phyloP scores from a whole-genome alignment of 768 basidiomycete species.

The Rhizopogon roseolus region DNA sequence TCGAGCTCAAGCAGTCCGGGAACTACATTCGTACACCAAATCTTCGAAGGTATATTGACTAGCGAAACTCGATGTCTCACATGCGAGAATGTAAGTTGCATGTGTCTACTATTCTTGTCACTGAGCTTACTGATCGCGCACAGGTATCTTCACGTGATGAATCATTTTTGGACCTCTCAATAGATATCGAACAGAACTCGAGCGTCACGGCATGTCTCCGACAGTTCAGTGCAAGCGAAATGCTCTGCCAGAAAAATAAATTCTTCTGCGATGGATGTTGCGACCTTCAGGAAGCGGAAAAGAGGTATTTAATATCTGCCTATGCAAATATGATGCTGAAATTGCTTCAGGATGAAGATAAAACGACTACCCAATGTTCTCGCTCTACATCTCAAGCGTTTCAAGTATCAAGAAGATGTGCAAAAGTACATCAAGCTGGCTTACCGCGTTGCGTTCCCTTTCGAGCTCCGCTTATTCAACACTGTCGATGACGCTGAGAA shows the following conservation, averaged over 20 bases:
- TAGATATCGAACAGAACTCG: slow-evolving; percentile 98
- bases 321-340: slow-evolving; percentile 5
- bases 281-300: slow-evolving; percentile 96
- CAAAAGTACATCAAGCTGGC: slow-evolving; percentile 91
- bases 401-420: slow-evolving; percentile 95
- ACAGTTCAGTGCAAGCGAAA: slow-evolving; percentile 96
- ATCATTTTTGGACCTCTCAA: slow-evolving; percentile 95
- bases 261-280: slow-evolving; percentile 98
- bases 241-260: slow-evolving; percentile 97
- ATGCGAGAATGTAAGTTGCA: slow-evolving; percentile 82
- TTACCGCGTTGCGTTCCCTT: slow-evolving; percentile 95
- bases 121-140: slow-evolving; percentile 7
- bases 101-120: slow-evolving; percentile 3
- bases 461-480: slow-evolving; percentile 93
- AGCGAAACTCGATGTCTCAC: slow-evolving; percentile 97
- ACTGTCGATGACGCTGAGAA: slow-evolving; percentile 91
- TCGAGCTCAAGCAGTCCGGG: slow-evolving; percentile 45
- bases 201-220: slow-evolving; percentile 94
- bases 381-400: slow-evolving; percentile 93
- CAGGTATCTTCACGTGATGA: slow-evolving; percentile 93
- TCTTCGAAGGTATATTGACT: slow-evolving; percentile 92
- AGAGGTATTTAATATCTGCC: slow-evolving; percentile 53
- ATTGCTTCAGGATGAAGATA: slow-evolving; percentile 85
- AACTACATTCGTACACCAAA: slow-evolving; percentile 80
- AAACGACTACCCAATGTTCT: slow-evolving; percentile 94